Conservation (phyloP, 768 basidiomycete genomes). For the Boletus insuetus region DNA sequence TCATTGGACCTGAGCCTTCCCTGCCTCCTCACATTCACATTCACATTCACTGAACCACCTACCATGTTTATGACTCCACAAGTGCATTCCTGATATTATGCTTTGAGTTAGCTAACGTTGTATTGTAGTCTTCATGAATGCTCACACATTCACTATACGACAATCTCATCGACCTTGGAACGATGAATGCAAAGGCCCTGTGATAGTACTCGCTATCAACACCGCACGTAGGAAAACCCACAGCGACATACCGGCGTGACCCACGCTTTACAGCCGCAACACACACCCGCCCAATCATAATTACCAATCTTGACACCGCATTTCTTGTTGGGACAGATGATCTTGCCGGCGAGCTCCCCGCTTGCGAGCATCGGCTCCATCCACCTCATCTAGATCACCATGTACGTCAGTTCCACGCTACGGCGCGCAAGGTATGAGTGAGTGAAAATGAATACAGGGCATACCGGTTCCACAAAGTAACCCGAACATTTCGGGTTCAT, state of each 20-base stretch:
- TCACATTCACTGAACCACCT: no score
- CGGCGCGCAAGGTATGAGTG: not conserved
- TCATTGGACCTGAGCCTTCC: no score
- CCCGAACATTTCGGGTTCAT: constrained; percentile 86
- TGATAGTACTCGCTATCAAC: not conserved
- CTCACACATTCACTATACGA: constrained; percentile 17
- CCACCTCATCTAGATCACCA: constrained; percentile 75
- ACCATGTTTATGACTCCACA: no score
- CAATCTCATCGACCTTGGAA: constrained; percentile 67
- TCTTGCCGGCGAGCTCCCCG: constrained; percentile 85
- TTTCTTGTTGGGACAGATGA: constrained; percentile 87
- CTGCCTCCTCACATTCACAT: no score
- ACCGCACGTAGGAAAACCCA: not conserved
- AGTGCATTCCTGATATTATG: no score
- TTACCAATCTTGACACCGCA: constrained; percentile 92
- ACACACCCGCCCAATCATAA: constrained; percentile 94
- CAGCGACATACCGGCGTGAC: constrained; percentile 66
- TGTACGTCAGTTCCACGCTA: not conserved
- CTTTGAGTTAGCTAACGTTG: no score
- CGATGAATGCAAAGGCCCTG: constrained; percentile 61
- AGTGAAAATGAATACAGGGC: not conserved
- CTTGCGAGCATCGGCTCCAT: constrained; percentile 80
- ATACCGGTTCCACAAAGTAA: constrained; percentile 93
- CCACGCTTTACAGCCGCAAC: constrained; percentile 91
- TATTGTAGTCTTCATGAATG: not conserved